Base-by-base conservation (phyloP, 73 alveolate genomes). In the Tetrahymena elliotti region DNA sequence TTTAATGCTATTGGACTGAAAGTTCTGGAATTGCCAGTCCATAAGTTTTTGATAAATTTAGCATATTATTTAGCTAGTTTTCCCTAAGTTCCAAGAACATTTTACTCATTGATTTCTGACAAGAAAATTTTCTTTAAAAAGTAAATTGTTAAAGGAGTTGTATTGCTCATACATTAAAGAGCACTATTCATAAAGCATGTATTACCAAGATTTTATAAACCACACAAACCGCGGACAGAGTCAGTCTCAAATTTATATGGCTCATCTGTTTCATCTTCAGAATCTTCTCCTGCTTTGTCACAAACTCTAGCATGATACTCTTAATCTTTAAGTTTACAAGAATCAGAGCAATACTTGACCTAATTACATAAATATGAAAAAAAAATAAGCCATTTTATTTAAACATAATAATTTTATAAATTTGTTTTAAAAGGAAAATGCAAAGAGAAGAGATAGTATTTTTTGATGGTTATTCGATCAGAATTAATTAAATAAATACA, bases 161-260 rank as follows among this genome's bases (percentile, higher is more conserved):
- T 96, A 83, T 98, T 97, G 34, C 99, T 96, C 93, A 99, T 92
- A 93, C 99, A 98, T 96, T 99, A 99, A 1, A 98, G 83, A 7
- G 99, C 99, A 94, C 99, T 97, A 94, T 99, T 99, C 98, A 99
- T 98, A 97, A 97, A 99, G 97, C 99, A 99, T 24, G 99, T 99
- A 96, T 99, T 99, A 93, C 99, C 99, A 93, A 99, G 96, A 97
- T 99, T 99, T 82, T 94, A 83, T 33, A 99, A 95, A 1, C 99
- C 99, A n/a, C 97, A 98, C 52, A 97, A 93, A 8, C 99, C 99
- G 83, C 52, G 52, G 20, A 47, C 53, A 20, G 96, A 94, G 37
- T 88, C 38, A 2, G 54, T 53, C 34, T 88, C 22, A 35, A 84
- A 38, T 53, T 40, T 52, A 11, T 84, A 35, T 27, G 88, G 54